Conservation (phyloP, 345 rosid species). For the Eucalyptus rudis region DNA sequence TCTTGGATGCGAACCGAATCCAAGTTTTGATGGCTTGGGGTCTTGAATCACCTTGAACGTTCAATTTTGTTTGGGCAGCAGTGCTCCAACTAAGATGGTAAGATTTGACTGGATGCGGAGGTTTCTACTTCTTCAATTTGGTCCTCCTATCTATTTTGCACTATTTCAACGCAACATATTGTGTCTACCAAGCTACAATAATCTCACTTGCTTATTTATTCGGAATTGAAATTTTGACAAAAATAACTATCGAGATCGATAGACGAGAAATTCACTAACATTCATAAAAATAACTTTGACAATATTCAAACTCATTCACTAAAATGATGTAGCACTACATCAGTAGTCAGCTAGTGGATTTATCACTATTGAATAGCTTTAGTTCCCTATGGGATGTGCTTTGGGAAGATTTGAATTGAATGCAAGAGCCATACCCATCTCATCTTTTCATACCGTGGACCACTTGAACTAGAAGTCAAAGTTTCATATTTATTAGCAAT, state of each 20-base stretch:
- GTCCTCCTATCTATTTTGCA: background rate
- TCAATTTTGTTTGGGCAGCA: background rate
- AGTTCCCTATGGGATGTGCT: background rate
- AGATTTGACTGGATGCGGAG: background rate
- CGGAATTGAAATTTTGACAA: background rate
- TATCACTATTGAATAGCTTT: background rate
- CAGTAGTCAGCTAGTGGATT: background rate
- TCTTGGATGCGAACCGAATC: background rate
- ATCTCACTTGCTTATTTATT: background rate
- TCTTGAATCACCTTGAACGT: background rate
- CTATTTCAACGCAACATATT: background rate
- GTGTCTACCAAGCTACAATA: accelerated
- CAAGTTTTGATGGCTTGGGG: background rate
- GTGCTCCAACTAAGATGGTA: background rate
- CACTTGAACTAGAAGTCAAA: background rate
- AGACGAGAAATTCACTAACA: background rate
- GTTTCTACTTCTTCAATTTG: background rate
- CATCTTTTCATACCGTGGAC: background rate
- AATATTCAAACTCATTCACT: background rate
- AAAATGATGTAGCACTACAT: background rate
- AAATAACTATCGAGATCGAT: background rate
- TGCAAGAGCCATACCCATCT: background rate
- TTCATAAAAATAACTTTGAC: background rate
- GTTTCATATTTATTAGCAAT: background rate
- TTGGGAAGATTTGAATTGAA: background rate